Percentiles rank a stretch among this genome's conserved stretches.
Conservation (phyloP, 2,329 filamentous ascomycete genomes). For the Neofusicoccum ribis region DNA sequence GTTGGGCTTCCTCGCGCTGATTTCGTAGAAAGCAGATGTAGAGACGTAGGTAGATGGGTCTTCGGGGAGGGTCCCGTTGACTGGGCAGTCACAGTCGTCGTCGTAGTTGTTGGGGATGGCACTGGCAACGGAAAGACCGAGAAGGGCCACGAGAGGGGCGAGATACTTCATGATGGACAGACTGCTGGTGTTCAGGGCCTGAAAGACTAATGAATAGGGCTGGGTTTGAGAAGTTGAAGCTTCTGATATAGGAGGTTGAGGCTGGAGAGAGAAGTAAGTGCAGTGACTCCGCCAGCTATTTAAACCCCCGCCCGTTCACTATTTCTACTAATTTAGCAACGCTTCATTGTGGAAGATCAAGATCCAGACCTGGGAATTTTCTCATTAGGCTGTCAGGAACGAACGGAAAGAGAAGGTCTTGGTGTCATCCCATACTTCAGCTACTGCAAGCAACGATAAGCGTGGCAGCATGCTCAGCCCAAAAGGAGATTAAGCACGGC, state of each 20-base stretch:
- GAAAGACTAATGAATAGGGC: no score
- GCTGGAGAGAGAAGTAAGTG: background rate
- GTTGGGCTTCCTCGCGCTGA: constrained; percentile 22
- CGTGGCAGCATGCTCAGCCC: background rate
- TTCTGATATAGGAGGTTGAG: background rate
- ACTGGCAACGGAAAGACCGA: background rate
- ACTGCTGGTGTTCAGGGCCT: background rate
- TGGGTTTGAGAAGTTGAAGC: background rate
- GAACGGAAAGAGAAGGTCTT: background rate
- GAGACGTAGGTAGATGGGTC: constrained; percentile 16
- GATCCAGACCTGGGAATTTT: background rate
- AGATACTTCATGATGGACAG: constrained; percentile 6
- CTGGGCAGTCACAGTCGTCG: constrained; percentile 23
- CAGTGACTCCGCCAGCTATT: background rate
- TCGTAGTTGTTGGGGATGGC: constrained; percentile 1
- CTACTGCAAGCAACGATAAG: background rate
- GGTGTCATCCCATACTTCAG: background rate
- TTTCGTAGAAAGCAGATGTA: constrained; percentile 21
- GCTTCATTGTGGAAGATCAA: background rate
- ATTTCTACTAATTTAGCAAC: background rate
- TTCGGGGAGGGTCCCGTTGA: constrained; percentile 20
- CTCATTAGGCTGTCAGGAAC: background rate
- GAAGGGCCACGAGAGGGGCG: background rate
- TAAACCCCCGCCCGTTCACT: background rate
- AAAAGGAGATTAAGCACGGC: background rate